Evolutionary conservation across 495 filamentous ascomycete genomes (phyloP), one percentile per base, ranked within the genome.

Genomic region (Aspergillus avenaceus): DNA sequence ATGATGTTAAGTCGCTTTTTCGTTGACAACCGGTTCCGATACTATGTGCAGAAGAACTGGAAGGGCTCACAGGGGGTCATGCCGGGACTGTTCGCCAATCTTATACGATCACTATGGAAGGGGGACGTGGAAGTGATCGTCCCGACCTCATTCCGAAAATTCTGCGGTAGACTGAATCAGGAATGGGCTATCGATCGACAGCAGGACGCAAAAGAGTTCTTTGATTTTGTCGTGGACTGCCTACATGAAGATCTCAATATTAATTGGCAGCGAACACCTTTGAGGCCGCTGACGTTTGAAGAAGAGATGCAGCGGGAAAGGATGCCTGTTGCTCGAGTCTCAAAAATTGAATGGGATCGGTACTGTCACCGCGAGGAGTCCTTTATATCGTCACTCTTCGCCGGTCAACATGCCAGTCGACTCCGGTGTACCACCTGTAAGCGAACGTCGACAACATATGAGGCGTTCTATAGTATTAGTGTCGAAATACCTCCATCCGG

Each of bases 161-260:
- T 84, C 54, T 82, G 79, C 51, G 76, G 74, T 12, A 70, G 79
- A 16, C 58, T 84, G 48, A 80, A 79, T 27, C 68, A 68, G 5
- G 75, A 83, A 58, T 85, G 82, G 81, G 73, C 68, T 9, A 78
- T 81, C 37, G 76, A 82, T 47, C 69, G 77, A 40, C 86, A 91
- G 55, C 88, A 92, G 65, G 88, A 92, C 62, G 82, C 87, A 9
- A 84, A 85, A 58, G 88, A 91, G 55, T 91, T 88, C 49, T 82
- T 88, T 53, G 82, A 82, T 54, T 89, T 86, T 60, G 60, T 89
- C 4, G 69, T 90, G 12, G 84, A 87, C 56, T 77, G 75, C 38
- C 65, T 92, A 7, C 85, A 87, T 45, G 87, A 92, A 62, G 88
- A 92, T 59, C 70, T 88, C 22, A 92, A 92, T 54, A 66, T 77